A percentile compares a stretch with the other conserved stretches of the same genome.
These are phyloP conservation scores for Diospyros lotus DNA, from an alignment of 148 eudicot species.

Conservation along the genomic window DNA sequence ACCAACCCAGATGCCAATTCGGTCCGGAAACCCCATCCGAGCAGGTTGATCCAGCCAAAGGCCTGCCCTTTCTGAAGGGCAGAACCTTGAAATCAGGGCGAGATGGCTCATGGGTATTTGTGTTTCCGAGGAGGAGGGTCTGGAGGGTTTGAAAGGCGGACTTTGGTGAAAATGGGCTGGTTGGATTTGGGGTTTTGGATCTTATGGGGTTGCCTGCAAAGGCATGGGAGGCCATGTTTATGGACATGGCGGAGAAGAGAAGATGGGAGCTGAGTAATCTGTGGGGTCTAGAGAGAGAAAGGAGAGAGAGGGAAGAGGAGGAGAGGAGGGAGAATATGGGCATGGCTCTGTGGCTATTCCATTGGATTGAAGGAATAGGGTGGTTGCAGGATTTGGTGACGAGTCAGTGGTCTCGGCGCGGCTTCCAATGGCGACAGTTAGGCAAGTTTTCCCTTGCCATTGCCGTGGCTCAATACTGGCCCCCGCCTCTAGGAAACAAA, in stretches of 20 bases:
- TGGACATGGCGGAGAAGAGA: conserved; percentile 42
- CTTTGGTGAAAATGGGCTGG: conserved; percentile 49
- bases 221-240: conserved; percentile 48
- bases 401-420: background rate
- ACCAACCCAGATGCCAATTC: conserved; percentile 91
- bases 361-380: conserved; percentile 1
- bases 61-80: conserved; percentile 82
- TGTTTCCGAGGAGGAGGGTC: conserved; percentile 29
- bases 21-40: conserved; percentile 26
- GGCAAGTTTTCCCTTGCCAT: background rate
- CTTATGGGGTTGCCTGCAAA: conserved; percentile 76
- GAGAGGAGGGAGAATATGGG: conserved; percentile 19
- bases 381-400: background rate
- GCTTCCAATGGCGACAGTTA: conserved; percentile 4
- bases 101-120: conserved; percentile 35
- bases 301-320: conserved; percentile 19
- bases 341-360: conserved; percentile 29
- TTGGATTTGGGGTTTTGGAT: conserved; percentile 60
- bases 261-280: conserved; percentile 9
- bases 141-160: conserved; percentile 61
- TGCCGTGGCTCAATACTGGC: too few relatives aligned
- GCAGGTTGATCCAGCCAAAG: conserved; percentile 58
- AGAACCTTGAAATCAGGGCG: conserved; percentile 60
- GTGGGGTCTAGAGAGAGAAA: conserved; percentile 17
- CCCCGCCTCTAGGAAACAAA: too few relatives aligned